Percentiles rank a stretch among this genome's conserved stretches.
Conservation (phyloP, 2,329 filamentous ascomycete species). For the Karstenula rhodostoma region DNA sequence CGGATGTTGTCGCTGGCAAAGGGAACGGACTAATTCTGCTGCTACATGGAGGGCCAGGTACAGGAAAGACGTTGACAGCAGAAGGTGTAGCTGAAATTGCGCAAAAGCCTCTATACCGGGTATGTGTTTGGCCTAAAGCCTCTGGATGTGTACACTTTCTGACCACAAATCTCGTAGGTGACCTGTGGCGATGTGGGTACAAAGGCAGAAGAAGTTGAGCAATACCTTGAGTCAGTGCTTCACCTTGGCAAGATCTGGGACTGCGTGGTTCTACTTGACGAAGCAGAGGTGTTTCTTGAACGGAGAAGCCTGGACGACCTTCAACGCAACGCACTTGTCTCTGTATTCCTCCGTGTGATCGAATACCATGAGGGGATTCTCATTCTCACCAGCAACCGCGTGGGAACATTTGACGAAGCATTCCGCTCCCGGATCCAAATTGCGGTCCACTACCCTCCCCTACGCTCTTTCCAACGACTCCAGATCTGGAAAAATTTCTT, state of each 20-base stretch:
- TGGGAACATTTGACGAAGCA: conserved; percentile 50
- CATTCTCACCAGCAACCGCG: conserved; percentile 55
- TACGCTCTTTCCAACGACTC: conserved; percentile 49
- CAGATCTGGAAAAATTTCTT: conserved; percentile 50
- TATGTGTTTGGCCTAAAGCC: conserved; percentile 35
- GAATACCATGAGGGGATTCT: conserved; percentile 55
- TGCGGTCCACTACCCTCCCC: conserved; percentile 58
- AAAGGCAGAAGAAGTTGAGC: conserved; percentile 23
- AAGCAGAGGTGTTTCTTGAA: conserved; percentile 63
- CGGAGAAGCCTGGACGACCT: conserved; percentile 43
- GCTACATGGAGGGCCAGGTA: conserved; percentile 36
- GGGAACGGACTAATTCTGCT: conserved; percentile 41
- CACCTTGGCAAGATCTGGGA: conserved; percentile 51
- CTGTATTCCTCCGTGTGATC: conserved; percentile 43
- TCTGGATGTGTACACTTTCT: not conserved
- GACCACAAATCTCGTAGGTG: not conserved
- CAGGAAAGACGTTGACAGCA: conserved; percentile 29
- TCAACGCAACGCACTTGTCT: conserved; percentile 30
- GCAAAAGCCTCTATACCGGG: conserved; percentile 34
- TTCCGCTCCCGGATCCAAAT: conserved; percentile 47
- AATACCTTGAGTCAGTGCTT: conserved; percentile 19
- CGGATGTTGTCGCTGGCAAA: conserved; percentile 57
- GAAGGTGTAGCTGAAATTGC: conserved; percentile 16
- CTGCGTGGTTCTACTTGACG: conserved; percentile 55
- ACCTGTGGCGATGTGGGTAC: conserved; percentile 21